Base-by-base conservation (phyloP, 176 grass and related monocot species). In the Saccharum officinarum region DNA sequence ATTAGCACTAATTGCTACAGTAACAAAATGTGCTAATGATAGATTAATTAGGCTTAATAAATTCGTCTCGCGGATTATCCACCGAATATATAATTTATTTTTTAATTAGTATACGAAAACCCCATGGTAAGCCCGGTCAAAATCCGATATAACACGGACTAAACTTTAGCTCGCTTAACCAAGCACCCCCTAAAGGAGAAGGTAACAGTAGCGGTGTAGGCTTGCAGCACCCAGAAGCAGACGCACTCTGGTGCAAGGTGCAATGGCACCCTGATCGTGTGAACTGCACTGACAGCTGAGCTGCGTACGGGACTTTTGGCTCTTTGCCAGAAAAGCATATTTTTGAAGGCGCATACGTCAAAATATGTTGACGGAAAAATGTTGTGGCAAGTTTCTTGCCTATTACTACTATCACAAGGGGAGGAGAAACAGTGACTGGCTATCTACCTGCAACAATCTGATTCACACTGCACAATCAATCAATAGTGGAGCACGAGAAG, bases 301-400 rank as follows among this genome's bases (percentile, higher is more conserved):
- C 76, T 30, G 36, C 57, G 38, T 63, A 18, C 13, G 7, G 30
- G 46, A 30, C 47, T 71, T 54, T 37, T 55, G 34, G 37, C 66
- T 12, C 33, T 41, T 11, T 30, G 7, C 25, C 47, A 57, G 80
- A 16, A 17, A 82, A 41, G 33, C 67, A 82, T 57, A 33, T 59
- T 82, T 82, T 59, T 40, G 7, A 71, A 38, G 33, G 1, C 8
- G 8, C 34, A 28, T 0, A 69, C 34, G 80, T 82, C 67, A 82
- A 82, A 71, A 14, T 20, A 18, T 57, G 47, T 71, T 81, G 65
- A 81, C 46, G 12, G 49, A 38, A 59, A 55, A 76, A 37, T n/a
- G 73, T 8, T n/a, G 49, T 54, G 46, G 47, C 31, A 77, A 33
- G 49, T 20, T 76, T 38, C 17, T 36, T 3, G 73, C 9, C n/a